Evolutionary conservation across 192 early-diverging fungal species (phyloP).

Genomic region (Coemansia sp.): DNA sequence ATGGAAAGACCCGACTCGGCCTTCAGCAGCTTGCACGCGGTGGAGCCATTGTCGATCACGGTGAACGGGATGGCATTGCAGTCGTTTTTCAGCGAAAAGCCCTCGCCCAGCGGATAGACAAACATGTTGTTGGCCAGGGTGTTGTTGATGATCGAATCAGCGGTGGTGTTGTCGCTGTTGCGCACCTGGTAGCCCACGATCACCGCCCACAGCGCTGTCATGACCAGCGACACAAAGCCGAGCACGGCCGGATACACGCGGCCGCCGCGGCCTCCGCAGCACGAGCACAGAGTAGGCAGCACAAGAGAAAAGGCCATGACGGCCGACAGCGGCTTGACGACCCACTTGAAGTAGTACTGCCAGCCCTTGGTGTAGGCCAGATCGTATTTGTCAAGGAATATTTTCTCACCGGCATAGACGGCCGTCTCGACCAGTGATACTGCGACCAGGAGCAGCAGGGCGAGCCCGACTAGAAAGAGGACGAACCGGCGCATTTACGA

Average conservation of each 20-base stretch:
- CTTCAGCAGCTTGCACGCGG: constrained; percentile 46
- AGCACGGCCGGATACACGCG: constrained; percentile 28
- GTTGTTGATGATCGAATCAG: constrained; percentile 20
- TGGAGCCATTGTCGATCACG: constrained; percentile 32
- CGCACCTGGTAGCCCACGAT: constrained; percentile 46
- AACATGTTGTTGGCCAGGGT: constrained; percentile 12
- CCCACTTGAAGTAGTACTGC: constrained; percentile 57
- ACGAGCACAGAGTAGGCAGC: constrained; percentile 42
- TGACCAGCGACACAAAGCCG: constrained; percentile 34
- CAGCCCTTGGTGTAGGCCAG: constrained; percentile 48
- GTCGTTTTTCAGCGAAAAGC: constrained; percentile 54
- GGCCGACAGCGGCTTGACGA: constrained; percentile 48
- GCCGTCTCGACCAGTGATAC: constrained; percentile 46
- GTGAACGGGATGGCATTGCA: constrained; percentile 38
- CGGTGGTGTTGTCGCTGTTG: constrained; percentile 26
- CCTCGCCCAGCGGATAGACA: constrained; percentile 48
- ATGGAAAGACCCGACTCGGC: constrained; percentile 41
- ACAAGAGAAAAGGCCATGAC: constrained; percentile 32
- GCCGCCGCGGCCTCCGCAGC: constrained; percentile 42
- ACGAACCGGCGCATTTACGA: constrained; percentile 36
- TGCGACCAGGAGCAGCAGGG: constrained; percentile 35
- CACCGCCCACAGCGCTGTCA: constrained; percentile 51
- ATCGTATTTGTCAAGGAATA: constrained; percentile 45
- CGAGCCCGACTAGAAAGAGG: constrained; percentile 26
- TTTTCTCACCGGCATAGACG: constrained; percentile 48